Conservation (phyloP, 495 filamentous ascomycete species). For the Penicillium tannophilum region DNA sequence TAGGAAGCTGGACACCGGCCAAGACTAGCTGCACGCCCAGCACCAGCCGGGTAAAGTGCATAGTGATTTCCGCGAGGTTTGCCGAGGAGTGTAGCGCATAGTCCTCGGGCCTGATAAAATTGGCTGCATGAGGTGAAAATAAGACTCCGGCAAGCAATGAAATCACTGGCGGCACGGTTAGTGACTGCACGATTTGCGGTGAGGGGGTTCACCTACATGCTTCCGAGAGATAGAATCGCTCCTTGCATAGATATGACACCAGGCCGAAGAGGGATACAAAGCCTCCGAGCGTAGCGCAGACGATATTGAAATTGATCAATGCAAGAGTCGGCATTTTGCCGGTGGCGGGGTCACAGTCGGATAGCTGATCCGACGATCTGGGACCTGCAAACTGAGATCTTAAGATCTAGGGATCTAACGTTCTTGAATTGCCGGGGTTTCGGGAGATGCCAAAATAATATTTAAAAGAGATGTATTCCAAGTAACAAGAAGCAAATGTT, state of each 20-base stretch:
- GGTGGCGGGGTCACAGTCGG: neutral
- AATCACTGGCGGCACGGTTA: slow-evolving; percentile 60
- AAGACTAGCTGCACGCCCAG: slow-evolving; percentile 90
- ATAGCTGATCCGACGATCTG: neutral
- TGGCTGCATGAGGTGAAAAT: slow-evolving; percentile 76
- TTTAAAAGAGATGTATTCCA: neutral
- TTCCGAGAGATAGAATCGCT: slow-evolving; percentile 90
- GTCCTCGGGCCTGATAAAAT: slow-evolving; percentile 74
- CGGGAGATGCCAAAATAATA: too few relatives aligned
- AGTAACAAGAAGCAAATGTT: slow-evolving; percentile 37
- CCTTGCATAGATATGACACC: slow-evolving; percentile 86
- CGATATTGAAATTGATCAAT: slow-evolving; percentile 85
- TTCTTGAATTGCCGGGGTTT: too few relatives aligned
- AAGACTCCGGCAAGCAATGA: slow-evolving; percentile 76
- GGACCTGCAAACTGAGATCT: neutral
- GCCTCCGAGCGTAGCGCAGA: slow-evolving; percentile 78
- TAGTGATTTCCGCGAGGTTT: slow-evolving; percentile 65
- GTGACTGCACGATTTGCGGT: neutral
- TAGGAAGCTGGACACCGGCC: slow-evolving; percentile 89
- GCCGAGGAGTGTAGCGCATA: slow-evolving; percentile 67
- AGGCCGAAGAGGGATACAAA: slow-evolving; percentile 88
- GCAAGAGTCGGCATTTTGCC: slow-evolving; percentile 74
- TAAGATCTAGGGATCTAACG: neutral
- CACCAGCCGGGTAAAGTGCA: slow-evolving; percentile 85
- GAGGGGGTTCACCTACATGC: slow-evolving; percentile 61